Base-by-base conservation (phyloP, 805 yeast genomes). In the Candida verbasci region DNA sequence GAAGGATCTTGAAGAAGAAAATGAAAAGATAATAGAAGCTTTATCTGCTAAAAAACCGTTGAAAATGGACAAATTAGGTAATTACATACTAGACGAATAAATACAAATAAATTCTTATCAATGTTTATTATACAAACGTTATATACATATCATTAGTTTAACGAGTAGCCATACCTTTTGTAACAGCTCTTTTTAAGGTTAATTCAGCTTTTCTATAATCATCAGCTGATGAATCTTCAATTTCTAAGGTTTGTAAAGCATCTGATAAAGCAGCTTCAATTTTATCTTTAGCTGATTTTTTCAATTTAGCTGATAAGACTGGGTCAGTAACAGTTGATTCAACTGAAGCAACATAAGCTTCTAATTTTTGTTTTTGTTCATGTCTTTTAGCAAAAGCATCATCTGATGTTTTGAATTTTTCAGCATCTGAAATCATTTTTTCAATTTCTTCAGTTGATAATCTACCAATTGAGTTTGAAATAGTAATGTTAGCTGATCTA, bases 131-230 rank as follows among this genome's bases (percentile, higher is more conserved):
- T 17, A 28, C 20, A 16, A 25, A 25, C 12, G 7, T 26, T 28
- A 28, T 17, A 28, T 28, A 17, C 22, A 28, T 14, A 28, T 16
- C 22, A 28, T 9, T 25, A 10, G 45, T 72, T 81, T 83, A 85
- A 80, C 96, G 96, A 71, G 96, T 79, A 59, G 96, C 85, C 88
- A 89, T 86, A 70, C 97, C 97, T 80, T 88, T 91, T 80, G 96
- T 91, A 70, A 91, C 97, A 65, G 91, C 96, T 75, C 98, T 86
- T 88, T 93, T 93, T 71, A 93, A 86, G 71, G 88, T 82, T 70
- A 93, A 87, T 81, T 93, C 97, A 65, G 98, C 97, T 84, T 87
- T 93, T 84, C 97, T 86, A 78, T 76, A 81, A 73, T 89, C 97
- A 65, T 93, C 98, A 68, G 96, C 91, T 58, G 94, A 62, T 46